A percentile compares a stretch with the other conserved stretches of the same genome.
Conservation (phyloP, 2,329 filamentous ascomycete genomes). For the Basipetospora sp. region DNA sequence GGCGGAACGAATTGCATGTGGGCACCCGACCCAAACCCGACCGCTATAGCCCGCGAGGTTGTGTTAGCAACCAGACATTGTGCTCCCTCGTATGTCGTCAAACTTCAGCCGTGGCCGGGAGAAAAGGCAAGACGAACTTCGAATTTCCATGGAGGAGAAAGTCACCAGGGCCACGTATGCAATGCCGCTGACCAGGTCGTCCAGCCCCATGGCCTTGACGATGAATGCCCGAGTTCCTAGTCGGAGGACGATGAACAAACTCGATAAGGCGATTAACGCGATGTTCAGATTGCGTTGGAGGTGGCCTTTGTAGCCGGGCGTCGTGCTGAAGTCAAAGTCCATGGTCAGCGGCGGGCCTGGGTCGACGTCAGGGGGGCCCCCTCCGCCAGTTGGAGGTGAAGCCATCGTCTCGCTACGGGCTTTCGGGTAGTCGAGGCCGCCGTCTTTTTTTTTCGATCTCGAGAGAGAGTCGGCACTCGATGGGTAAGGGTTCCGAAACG, state of each 20-base stretch:
- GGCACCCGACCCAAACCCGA: constrained; percentile 3
- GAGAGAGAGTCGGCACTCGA: too few relatives aligned
- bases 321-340: constrained; percentile 3
- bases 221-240: constrained; percentile 2
- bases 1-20: constrained; percentile 1
- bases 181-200: constrained; percentile 1
- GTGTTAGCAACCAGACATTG: too few relatives aligned
- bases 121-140: neutral
- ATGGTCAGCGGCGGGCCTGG: neutral
- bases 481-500: too few relatives aligned
- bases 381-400: too few relatives aligned
- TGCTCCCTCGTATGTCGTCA: too few relatives aligned
- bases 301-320: constrained; percentile 1
- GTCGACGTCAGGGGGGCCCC: too few relatives aligned
- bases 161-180: constrained; percentile 1
- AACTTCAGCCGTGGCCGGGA: too few relatives aligned
- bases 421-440: too few relatives aligned
- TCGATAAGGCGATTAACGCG: constrained; percentile 2
- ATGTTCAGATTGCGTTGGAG: constrained; percentile 5
- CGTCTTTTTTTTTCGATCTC: too few relatives aligned
- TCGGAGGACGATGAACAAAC: constrained; percentile 3
- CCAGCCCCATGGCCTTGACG: constrained; percentile 3
- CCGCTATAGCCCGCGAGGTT: neutral
- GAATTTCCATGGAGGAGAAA: constrained; percentile 4
- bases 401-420: too few relatives aligned